These are phyloP conservation scores for Geosmithia flava DNA, from an alignment of 2,329 filamentous ascomycete genomes.

Conservation along the genomic window DNA sequence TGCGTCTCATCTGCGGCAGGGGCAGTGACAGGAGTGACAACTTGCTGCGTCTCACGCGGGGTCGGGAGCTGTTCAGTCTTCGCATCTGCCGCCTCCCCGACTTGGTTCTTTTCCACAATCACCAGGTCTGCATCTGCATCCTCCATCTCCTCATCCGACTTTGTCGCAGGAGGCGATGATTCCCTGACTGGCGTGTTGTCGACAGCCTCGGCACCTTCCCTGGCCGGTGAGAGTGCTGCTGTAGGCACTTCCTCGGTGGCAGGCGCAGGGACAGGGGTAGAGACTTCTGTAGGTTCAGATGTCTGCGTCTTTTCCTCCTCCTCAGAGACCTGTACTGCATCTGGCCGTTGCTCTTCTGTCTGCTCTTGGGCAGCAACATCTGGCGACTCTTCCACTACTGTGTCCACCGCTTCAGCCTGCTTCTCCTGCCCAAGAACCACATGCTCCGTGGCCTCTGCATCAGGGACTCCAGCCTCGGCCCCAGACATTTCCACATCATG, in stretches of 20 bases:
- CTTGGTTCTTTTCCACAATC: background rate
- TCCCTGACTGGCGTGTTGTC: too few species aligned
- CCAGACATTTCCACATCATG: background rate
- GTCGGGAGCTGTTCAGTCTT: background rate
- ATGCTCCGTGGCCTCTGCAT: background rate
- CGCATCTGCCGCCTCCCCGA: background rate
- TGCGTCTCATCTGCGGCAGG: background rate
- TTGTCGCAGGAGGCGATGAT: background rate
- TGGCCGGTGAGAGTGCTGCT: too few species aligned
- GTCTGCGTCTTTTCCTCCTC: too few species aligned
- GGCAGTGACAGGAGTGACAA: background rate
- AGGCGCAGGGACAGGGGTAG: too few species aligned
- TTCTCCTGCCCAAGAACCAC: background rate
- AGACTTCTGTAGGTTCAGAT: too few species aligned
- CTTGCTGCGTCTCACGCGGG: background rate
- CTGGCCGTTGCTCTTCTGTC: too few species aligned
- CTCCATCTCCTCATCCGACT: background rate
- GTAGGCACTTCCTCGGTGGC: too few species aligned
- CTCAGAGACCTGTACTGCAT: too few species aligned
- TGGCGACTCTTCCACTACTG: too few species aligned
- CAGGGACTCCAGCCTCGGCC: background rate
- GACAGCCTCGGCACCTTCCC: too few species aligned
- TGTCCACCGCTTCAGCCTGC: too few species aligned
- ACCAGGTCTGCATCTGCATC: background rate
- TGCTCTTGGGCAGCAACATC: too few species aligned